Percentiles rank a stretch among this genome's conserved stretches.
phyloP scores from a whole-genome alignment of 805 yeast species.

The Pichia deserticola region DNA sequence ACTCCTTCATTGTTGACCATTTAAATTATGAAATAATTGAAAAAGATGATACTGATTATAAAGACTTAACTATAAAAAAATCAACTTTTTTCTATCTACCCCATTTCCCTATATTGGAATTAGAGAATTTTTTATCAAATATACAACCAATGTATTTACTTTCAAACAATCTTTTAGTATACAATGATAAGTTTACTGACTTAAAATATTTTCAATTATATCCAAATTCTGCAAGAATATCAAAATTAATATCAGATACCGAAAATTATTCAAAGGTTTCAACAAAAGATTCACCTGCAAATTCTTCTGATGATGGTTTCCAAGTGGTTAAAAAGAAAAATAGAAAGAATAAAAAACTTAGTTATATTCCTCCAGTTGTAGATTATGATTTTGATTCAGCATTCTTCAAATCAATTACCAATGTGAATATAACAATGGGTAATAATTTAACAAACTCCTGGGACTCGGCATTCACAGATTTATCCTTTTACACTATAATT shows the following conservation, averaged over 20 bases:
- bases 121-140: constrained; percentile 20
- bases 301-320: constrained; percentile 11
- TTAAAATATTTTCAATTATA: constrained; percentile 21
- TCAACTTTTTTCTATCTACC: constrained; percentile 26
- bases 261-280: not conserved
- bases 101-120: constrained; percentile 25
- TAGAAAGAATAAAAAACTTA: constrained; percentile 7
- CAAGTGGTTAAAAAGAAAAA: constrained; percentile 10
- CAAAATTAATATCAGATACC: constrained; percentile 7
- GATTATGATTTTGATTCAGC: constrained; percentile 13
- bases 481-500: constrained; percentile 11
- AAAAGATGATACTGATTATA: not conserved
- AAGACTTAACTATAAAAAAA: not conserved
- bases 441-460: constrained; percentile 11
- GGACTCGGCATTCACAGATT: constrained; percentile 25
- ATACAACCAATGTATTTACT: constrained; percentile 22
- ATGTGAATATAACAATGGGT: not conserved
- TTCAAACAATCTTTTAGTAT: constrained; percentile 26
- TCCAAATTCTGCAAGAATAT: constrained; percentile 23
- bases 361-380: constrained; percentile 6
- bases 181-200: constrained; percentile 22
- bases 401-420: constrained; percentile 11
- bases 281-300: not conserved
- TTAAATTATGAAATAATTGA: constrained; percentile 15
- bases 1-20: constrained; percentile 10